phyloP scores from a whole-genome alignment of 1,284 basidiomycete species.

The Rhodotorula sp. region DNA sequence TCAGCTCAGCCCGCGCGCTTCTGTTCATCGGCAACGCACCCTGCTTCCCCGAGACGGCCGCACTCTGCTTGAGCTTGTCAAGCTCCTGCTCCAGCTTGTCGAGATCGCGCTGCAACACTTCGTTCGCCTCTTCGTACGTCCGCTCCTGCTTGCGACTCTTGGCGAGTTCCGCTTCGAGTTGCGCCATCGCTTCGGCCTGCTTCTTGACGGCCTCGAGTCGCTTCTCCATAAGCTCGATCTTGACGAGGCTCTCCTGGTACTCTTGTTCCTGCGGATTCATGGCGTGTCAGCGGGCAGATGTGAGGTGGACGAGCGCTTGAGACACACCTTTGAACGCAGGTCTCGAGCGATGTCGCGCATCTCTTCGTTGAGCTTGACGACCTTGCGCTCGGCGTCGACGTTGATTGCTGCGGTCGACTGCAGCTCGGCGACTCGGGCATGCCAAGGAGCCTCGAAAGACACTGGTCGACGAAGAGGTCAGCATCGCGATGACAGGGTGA shows the following conservation, averaged over 20 bases:
- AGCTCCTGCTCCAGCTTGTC: slow-evolving; percentile 85
- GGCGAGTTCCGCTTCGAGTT: slow-evolving; percentile 73
- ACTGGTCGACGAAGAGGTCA: slow-evolving; percentile 54
- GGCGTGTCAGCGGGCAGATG: no score
- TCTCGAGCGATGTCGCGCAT: slow-evolving; percentile 79
- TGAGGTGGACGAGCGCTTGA: not conserved
- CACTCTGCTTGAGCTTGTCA: slow-evolving; percentile 67
- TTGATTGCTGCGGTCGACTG: slow-evolving; percentile 79
- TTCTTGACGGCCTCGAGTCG: slow-evolving; percentile 86
- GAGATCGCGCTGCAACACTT: slow-evolving; percentile 83
- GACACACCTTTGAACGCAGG: slow-evolving; percentile 59
- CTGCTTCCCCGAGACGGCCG: slow-evolving; percentile 45
- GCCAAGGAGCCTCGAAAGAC: slow-evolving; percentile 78
- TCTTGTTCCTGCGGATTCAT: slow-evolving; percentile 66
- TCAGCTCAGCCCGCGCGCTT: no score
- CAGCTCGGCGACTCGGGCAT: slow-evolving; percentile 79
- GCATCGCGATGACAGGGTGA: not conserved
- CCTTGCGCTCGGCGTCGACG: slow-evolving; percentile 84
- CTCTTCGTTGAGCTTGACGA: slow-evolving; percentile 80
- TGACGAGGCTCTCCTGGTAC: slow-evolving; percentile 83
- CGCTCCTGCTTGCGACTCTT: slow-evolving; percentile 82
- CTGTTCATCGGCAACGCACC: slow-evolving; percentile 11
- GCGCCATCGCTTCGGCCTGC: slow-evolving; percentile 71
- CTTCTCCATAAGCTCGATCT: slow-evolving; percentile 90
- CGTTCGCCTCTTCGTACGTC: slow-evolving; percentile 87